Evolutionary conservation across 2,329 filamentous ascomycete species (phyloP), one percentile per base, ranked within the genome.

Genomic region (Aspergillus chevalieri): DNA sequence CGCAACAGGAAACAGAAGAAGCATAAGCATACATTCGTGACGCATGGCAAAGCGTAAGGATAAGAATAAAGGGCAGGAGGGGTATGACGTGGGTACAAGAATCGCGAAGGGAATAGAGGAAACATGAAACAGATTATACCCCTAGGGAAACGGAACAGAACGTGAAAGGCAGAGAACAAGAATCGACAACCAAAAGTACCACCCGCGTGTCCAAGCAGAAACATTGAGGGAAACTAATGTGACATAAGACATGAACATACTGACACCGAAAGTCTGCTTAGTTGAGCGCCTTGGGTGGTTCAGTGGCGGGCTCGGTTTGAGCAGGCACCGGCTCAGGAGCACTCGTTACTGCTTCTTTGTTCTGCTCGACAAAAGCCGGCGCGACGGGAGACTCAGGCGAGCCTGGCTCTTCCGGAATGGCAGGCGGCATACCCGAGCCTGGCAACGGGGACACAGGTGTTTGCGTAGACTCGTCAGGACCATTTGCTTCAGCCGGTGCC

Each of bases 391-490:
- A 50, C 38, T 65, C 62, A 1, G 63, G 65, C 8, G 61, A 66
- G 26, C 55, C 55, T 1, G 65, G 65, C 39, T 68, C 66, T 44
- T 70, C 66, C 1, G 63, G 65, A 12, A 69, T 69, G 28, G 60
- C 52, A 3, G 62, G 62, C 0, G 65, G 66, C 12, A 67, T 50
- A 14, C 65, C 64, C 3, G 61, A 62, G 1, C 56, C 57, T 10
- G 65, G 59, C 17, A 62, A 44, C n/a, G 65, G 63, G 3, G 66
- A 65, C 10, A 57, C 53, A 6, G 65, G 63, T 1, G 65, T 60
- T 14, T 58, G 57, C 19, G 53, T 19, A 6, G 51, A 44, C 2
- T 57, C 55, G 9, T 66, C 62, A 36, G 54, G 61, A 3, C 49
- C n/a, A 6, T 58, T 53, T 3, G 58, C 51, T 21, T 69, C 66